phyloP scores from a whole-genome alignment of 495 filamentous ascomycete species.

The Hypoxylon trugodes region DNA sequence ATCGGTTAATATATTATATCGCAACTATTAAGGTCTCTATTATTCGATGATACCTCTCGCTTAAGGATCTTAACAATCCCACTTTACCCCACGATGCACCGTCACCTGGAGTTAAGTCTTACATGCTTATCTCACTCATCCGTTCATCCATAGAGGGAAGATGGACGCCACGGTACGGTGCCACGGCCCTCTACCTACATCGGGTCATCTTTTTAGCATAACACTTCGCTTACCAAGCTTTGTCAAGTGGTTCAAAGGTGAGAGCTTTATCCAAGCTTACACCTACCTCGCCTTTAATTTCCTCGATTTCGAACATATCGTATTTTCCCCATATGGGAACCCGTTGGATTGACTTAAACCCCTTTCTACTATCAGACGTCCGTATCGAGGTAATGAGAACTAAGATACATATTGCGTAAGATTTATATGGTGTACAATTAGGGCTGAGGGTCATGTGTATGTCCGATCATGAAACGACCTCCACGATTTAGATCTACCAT shows the following conservation, averaged over 20 bases:
- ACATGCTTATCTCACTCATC: conserved; percentile 30
- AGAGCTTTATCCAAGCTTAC: conserved; percentile 13
- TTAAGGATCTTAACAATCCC: conserved; percentile 29
- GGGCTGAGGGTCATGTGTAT: conserved; percentile 36
- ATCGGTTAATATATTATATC: conserved; percentile 10
- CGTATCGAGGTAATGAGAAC: not conserved
- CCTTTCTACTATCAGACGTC: conserved; percentile 6
- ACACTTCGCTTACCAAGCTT: conserved; percentile 13
- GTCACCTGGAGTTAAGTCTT: conserved; percentile 18
- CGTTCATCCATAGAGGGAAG: conserved; percentile 2
- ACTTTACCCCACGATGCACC: conserved; percentile 36
- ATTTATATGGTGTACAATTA: conserved; percentile 18
- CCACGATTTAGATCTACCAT: conserved; percentile 37
- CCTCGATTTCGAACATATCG: conserved; percentile 11
- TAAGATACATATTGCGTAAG: conserved; percentile 10
- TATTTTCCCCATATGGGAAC: conserved; percentile 25
- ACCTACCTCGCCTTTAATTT: conserved; percentile 28
- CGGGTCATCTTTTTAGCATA: conserved; percentile 11
- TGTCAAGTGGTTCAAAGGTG: not conserved
- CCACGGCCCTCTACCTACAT: not conserved
- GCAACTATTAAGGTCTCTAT: conserved; percentile 11
- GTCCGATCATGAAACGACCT: conserved; percentile 38
- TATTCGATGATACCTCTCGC: conserved; percentile 12
- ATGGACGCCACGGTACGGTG: too few relatives aligned
- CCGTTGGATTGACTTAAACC: conserved; percentile 12